Percentiles rank a stretch among this genome's conserved stretches.
Evolutionary conservation across 352 stramenopile genomes (phyloP).

Genomic region (Hyaloperonospora arabidopsidis): DNA sequence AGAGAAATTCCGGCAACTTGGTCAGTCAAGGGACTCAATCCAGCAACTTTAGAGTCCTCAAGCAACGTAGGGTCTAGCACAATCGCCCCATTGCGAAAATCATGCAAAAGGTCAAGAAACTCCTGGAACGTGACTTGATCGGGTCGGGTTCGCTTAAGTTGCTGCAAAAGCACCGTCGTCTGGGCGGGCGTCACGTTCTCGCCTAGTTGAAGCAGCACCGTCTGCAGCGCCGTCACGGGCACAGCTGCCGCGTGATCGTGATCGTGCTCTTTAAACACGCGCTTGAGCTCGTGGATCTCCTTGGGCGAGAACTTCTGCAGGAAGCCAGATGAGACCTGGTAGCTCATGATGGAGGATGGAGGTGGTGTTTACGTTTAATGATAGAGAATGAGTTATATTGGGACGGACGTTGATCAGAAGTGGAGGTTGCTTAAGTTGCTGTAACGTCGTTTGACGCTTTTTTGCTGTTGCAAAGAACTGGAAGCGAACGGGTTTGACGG

Average conservation of each 20-base stretch:
- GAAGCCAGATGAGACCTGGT: conserved; percentile 75
- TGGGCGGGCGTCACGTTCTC: conserved; percentile 70
- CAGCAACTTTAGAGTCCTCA: conserved; percentile 9
- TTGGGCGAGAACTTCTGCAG: conserved; percentile 83
- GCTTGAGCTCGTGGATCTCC: conserved; percentile 83
- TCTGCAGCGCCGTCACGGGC: conserved; percentile 37
- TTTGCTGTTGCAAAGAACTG: too few species aligned
- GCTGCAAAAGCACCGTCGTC: conserved; percentile 49
- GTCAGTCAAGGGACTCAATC: too few species aligned
- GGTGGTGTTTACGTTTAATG: not conserved
- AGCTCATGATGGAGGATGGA: conserved; percentile 47
- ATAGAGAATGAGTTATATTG: not conserved
- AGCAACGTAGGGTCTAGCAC: conserved; percentile 40
- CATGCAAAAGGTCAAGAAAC: conserved; percentile 72
- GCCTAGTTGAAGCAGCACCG: conserved; percentile 66
- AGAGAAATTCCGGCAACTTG: not conserved
- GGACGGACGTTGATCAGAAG: too few species aligned
- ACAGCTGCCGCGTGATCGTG: conserved; percentile 57
- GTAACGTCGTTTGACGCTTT: too few species aligned
- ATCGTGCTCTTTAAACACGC: conserved; percentile 82
- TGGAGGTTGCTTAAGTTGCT: too few species aligned
- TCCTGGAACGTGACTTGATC: conserved; percentile 66
- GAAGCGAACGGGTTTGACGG: too few species aligned
- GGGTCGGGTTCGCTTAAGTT: conserved; percentile 43
- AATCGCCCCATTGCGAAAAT: conserved; percentile 64